Percentiles rank a stretch among this genome's conserved stretches.
Evolutionary conservation across 2,329 filamentous ascomycete genomes (phyloP).

Genomic region (Pseudocercospora musae): DNA sequence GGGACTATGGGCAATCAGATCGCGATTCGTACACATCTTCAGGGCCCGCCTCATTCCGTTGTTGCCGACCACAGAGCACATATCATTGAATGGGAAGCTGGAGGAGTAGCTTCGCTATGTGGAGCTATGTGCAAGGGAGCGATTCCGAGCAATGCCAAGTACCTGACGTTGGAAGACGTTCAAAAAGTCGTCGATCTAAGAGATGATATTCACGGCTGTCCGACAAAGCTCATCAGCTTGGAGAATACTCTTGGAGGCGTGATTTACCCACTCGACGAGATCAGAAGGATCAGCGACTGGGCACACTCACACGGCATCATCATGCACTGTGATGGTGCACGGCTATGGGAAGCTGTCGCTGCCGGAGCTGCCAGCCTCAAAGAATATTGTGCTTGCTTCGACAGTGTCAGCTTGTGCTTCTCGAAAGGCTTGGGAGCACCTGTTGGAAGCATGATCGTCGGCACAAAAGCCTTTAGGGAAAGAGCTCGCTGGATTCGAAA

Average conservation of each 20-base stretch:
- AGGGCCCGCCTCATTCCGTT: conserved; percentile 74
- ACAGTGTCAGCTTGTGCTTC: conserved; percentile 75
- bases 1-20: conserved; percentile 93
- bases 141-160: conserved; percentile 64
- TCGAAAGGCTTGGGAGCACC: conserved; percentile 80
- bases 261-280: conserved; percentile 72
- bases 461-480: conserved; percentile 56
- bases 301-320: conserved; percentile 60
- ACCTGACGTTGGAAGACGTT: conserved; percentile 76
- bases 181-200: conserved; percentile 61
- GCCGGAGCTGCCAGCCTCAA: conserved; percentile 64
- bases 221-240: conserved; percentile 75
- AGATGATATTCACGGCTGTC: conserved; percentile 72
- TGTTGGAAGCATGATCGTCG: conserved; percentile 71
- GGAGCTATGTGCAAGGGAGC: conserved; percentile 68
- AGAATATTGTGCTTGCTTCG: conserved; percentile 66
- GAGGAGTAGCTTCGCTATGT: conserved; percentile 66
- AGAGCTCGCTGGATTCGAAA: conserved; percentile 75
- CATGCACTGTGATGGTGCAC: conserved; percentile 75
- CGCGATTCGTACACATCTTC: conserved; percentile 71
- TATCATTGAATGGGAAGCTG: conserved; percentile 67
- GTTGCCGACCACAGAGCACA: conserved; percentile 77
- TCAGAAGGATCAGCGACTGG: conserved; percentile 66
- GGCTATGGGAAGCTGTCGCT: conserved; percentile 77
- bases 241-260: conserved; percentile 83